A percentile compares a stretch with the other conserved stretches of the same genome.
Evolutionary conservation across 1,284 basidiomycete genomes (phyloP).

Genomic region (Microbotryum saponariae): DNA sequence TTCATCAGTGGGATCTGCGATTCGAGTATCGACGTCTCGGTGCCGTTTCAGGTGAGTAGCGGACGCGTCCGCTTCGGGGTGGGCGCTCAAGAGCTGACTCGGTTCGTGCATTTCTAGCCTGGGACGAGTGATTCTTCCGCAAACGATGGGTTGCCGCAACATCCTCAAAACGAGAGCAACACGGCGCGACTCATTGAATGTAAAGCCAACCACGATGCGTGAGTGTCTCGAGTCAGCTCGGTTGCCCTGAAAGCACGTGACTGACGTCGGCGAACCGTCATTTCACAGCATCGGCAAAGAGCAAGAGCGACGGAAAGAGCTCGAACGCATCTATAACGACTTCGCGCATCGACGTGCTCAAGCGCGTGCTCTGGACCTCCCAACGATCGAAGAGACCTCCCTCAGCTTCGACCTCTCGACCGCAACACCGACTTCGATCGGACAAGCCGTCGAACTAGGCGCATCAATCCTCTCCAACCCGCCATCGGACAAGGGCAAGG

Average conservation of each 20-base stretch:
- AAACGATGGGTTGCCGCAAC: slow-evolving; percentile 12
- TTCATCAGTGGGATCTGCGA: slow-evolving; percentile 22
- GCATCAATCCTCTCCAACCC: slow-evolving; percentile 1
- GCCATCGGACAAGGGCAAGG: no score
- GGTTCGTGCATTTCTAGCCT: no score
- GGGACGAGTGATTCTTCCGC: no score
- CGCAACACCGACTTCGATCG: slow-evolving; percentile 2
- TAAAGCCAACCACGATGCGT: slow-evolving; percentile 20
- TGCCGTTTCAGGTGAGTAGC: slow-evolving; percentile 14
- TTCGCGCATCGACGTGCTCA: slow-evolving; percentile 7
- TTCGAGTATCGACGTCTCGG: slow-evolving; percentile 16
- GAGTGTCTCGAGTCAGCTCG: not conserved
- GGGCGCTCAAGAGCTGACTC: no score
- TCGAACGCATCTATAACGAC: slow-evolving; percentile 13
- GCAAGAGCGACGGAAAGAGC: slow-evolving; percentile 12
- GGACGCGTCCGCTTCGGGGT: not conserved
- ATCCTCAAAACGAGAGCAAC: slow-evolving; percentile 28
- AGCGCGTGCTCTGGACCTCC: not conserved
- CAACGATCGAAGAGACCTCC: not conserved
- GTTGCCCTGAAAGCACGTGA: not conserved
- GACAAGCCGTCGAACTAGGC: slow-evolving; percentile 15
- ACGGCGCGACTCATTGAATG: slow-evolving; percentile 15
- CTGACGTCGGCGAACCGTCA: not conserved
- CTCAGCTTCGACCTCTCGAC: slow-evolving; percentile 12
- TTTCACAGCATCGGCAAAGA: slow-evolving; percentile 18